Conservation (phyloP, 257 asterid genomes). For the Solanum medicagineum region DNA sequence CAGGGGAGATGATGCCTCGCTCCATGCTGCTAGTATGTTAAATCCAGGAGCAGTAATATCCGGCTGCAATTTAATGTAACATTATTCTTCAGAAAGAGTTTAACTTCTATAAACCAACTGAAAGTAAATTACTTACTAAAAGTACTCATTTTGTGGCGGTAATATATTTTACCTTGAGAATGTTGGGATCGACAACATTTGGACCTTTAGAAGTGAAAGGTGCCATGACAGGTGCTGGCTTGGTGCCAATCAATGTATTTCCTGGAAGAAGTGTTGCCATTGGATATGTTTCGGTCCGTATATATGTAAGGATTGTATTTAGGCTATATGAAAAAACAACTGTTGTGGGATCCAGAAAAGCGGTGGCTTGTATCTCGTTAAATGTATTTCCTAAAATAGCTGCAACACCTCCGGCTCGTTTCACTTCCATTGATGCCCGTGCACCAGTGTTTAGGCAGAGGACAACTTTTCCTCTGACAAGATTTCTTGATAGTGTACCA, state of each 20-base stretch:
- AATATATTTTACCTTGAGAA: constrained; percentile 24
- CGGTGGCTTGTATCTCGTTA: not conserved
- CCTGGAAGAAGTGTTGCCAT: constrained; percentile 14
- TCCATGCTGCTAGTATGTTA: constrained; percentile 36
- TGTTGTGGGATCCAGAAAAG: constrained; percentile 17
- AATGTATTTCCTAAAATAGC: constrained; percentile 11
- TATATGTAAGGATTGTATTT: not conserved
- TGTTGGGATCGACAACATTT: constrained; percentile 13
- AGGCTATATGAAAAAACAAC: constrained; percentile 3
- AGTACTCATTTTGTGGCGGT: not conserved
- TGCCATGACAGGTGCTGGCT: constrained; percentile 36
- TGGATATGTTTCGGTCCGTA: not conserved
- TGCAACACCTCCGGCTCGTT: constrained; percentile 40
- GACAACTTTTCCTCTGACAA: constrained; percentile 32
- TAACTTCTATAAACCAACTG: not conserved
- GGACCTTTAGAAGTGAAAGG: constrained; percentile 25
- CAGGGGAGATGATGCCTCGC: constrained; percentile 22
- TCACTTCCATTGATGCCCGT: constrained; percentile 21
- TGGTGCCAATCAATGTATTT: constrained; percentile 6
- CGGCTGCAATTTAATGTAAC: constrained; percentile 5
- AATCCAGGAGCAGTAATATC: constrained; percentile 34
- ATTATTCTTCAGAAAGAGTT: not conserved
- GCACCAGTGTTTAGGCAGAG: constrained; percentile 13
- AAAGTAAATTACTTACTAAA: not conserved
- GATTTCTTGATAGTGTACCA: constrained; percentile 30